A percentile compares a stretch with the other conserved stretches of the same genome.
Conservation (phyloP, 1,284 basidiomycete species). For the Rhizopogon parksii region DNA sequence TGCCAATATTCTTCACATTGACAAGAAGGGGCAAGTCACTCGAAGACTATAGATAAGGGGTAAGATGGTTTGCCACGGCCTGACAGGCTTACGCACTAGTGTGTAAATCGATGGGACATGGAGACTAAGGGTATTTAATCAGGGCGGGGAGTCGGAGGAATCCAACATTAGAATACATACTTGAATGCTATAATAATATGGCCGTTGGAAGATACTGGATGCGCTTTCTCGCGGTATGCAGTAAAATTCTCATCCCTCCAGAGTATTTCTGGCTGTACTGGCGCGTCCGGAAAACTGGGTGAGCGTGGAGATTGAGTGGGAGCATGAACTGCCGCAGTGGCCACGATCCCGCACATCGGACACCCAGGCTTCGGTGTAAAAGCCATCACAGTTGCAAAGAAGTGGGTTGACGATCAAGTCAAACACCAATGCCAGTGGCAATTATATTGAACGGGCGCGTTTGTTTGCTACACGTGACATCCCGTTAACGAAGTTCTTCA, state of each 20-base stretch:
- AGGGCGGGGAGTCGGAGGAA: slow-evolving; percentile 6
- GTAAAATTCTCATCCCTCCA: slow-evolving; percentile 73
- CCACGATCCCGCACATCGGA: slow-evolving; percentile 67
- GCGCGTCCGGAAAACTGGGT: slow-evolving; percentile 37
- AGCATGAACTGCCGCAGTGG: slow-evolving; percentile 36
- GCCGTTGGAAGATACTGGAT: slow-evolving; percentile 62
- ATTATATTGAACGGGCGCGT: too few species aligned
- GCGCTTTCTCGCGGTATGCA: slow-evolving; percentile 57
- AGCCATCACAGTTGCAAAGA: slow-evolving; percentile 29
- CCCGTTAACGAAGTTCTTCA: background rate
- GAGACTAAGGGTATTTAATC: slow-evolving; percentile 36
- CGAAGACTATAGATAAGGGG: slow-evolving; percentile 45
- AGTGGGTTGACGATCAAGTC: background rate
- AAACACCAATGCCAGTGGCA: too few species aligned
- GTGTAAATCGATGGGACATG: slow-evolving; percentile 72
- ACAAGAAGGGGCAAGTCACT: slow-evolving; percentile 67
- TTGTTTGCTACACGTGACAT: background rate
- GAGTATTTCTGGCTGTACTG: slow-evolving; percentile 50
- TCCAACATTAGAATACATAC: slow-evolving; percentile 34
- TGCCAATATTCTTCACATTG: slow-evolving; percentile 52
- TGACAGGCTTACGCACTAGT: slow-evolving; percentile 40
- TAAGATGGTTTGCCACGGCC: slow-evolving; percentile 6
- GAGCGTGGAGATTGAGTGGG: slow-evolving; percentile 38
- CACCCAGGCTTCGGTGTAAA: slow-evolving; percentile 62
- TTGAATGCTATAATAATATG: slow-evolving; percentile 71